These are phyloP conservation scores for Chaetoscypha palmicola DNA, from an alignment of 2,329 filamentous ascomycete genomes.

Conservation along the genomic window DNA sequence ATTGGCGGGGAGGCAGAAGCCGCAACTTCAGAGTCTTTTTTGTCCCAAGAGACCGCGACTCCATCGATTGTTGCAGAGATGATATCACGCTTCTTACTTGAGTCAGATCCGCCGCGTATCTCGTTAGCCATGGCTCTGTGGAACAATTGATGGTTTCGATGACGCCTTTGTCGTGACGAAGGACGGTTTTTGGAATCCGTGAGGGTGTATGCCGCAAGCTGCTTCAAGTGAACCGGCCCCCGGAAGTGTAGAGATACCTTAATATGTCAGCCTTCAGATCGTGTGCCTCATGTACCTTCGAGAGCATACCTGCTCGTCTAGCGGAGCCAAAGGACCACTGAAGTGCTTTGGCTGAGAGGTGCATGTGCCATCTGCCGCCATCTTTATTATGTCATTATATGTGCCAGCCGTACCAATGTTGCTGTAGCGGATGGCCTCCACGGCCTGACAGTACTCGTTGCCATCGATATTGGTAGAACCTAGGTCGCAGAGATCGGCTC, in stretches of 20 bases:
- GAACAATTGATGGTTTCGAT: conserved; percentile 38
- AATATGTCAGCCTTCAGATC: background rate
- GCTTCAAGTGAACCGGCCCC: conserved; percentile 59
- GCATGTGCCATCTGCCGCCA: conserved; percentile 52
- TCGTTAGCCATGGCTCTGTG: conserved; percentile 17
- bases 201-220: conserved; percentile 64
- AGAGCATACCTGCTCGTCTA: conserved; percentile 60
- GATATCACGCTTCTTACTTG: conserved; percentile 42
- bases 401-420: conserved; percentile 52
- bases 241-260: conserved; percentile 68
- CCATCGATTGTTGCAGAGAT: conserved; percentile 55
- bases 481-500: conserved; percentile 5
- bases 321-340: conserved; percentile 55
- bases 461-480: conserved; percentile 33
- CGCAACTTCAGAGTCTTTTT: conserved; percentile 38
- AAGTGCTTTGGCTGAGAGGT: conserved; percentile 44
- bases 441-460: conserved; percentile 61
- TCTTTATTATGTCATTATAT: conserved; percentile 58
- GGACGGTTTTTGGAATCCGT: conserved; percentile 31
- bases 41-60: conserved; percentile 49
- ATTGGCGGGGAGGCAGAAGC: conserved; percentile 16
- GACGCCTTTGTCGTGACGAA: conserved; percentile 31
- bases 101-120: no score
- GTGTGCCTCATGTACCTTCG: background rate
- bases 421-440: conserved; percentile 60